phyloP scores from a whole-genome alignment of 2,329 filamentous ascomycete species.

The Fusarium staphyleae region DNA sequence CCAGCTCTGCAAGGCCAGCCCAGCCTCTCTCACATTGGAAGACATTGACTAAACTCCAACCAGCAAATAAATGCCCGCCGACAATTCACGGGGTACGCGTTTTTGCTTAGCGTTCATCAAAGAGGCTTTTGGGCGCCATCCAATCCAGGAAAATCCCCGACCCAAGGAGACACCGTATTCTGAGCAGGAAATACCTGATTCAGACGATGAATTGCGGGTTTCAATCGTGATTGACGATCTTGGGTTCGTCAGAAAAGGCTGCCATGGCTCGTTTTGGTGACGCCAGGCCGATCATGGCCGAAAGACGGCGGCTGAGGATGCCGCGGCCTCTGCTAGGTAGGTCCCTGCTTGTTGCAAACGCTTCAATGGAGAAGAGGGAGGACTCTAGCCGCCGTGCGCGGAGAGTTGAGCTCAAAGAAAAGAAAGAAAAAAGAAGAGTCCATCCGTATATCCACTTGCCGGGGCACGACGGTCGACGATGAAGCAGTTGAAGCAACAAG shows the following conservation, averaged over 20 bases:
- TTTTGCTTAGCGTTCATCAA: slow-evolving; percentile 10
- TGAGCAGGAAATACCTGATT: slow-evolving; percentile 20
- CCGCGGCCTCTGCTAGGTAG: slow-evolving; percentile 18
- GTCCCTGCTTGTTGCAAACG: slow-evolving; percentile 12
- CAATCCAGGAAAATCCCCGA: slow-evolving; percentile 31
- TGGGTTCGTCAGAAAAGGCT: slow-evolving; percentile 21
- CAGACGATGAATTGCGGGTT: slow-evolving; percentile 19
- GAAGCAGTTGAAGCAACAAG: slow-evolving; percentile 15
- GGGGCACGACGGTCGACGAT: slow-evolving; percentile 1
- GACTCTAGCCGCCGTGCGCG: slow-evolving; percentile 11
- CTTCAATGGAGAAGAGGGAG: slow-evolving; percentile 17
- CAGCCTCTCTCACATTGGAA: too few relatives aligned
- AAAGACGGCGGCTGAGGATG: slow-evolving; percentile 19
- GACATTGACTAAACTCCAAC: slow-evolving; percentile 1
- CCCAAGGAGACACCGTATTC: slow-evolving; percentile 1
- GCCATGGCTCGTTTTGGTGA: slow-evolving; percentile 11
- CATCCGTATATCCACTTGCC: slow-evolving; percentile 24
- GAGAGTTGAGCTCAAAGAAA: slow-evolving; percentile 11
- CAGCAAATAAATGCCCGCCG: not conserved
- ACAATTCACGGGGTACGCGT: not conserved
- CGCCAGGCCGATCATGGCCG: slow-evolving; percentile 27
- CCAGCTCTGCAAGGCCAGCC: slow-evolving; percentile 3
- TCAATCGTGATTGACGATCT: slow-evolving; percentile 40
- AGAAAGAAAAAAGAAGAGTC: slow-evolving; percentile 16
- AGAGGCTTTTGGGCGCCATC: slow-evolving; percentile 15